phyloP scores from a whole-genome alignment of 139 green algal species.

The Parachlorella kessleri region DNA sequence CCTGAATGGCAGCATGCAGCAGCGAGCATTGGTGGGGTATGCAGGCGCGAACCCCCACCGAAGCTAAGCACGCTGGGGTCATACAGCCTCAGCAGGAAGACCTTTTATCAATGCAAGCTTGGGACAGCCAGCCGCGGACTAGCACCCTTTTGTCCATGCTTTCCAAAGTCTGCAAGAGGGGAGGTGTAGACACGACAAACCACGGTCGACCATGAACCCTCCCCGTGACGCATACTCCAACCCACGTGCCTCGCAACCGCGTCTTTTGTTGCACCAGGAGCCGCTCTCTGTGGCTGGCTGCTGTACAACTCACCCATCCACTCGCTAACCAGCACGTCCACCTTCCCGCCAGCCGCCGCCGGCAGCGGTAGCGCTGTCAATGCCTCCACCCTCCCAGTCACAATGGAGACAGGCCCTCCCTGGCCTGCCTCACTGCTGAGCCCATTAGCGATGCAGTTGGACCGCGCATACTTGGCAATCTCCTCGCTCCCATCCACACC shows the following conservation, averaged over 20 bases:
- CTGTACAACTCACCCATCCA: slow-evolving; percentile 87
- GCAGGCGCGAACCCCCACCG: too few relatives aligned
- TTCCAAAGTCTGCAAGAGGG: too few relatives aligned
- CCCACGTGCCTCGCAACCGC: neutral
- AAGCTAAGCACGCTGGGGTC: too few relatives aligned
- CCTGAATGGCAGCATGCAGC: too few relatives aligned
- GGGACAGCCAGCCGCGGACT: too few relatives aligned
- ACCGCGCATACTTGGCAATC: slow-evolving; percentile 66
- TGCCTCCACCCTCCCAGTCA: slow-evolving; percentile 73
- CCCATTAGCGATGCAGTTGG: slow-evolving; percentile 56
- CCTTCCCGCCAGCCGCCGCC: slow-evolving; percentile 36
- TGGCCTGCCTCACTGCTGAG: slow-evolving; percentile 22
- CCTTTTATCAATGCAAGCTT: too few relatives aligned
- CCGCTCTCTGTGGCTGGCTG: too few relatives aligned
- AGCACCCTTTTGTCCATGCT: too few relatives aligned
- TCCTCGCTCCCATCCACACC: slow-evolving; percentile 51
- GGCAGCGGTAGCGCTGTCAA: slow-evolving; percentile 48
- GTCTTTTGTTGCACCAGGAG: too few relatives aligned
- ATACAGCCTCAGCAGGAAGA: too few relatives aligned
- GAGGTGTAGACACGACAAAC: too few relatives aligned
- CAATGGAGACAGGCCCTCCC: slow-evolving; percentile 68
- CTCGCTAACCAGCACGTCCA: slow-evolving; percentile 92
- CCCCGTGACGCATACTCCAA: neutral
- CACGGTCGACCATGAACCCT: neutral
- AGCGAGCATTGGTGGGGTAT: too few relatives aligned